Evolutionary conservation across 2,329 filamentous ascomycete species (phyloP), one percentile per base, ranked within the genome.

Genomic region (Colletotrichum sidae): DNA sequence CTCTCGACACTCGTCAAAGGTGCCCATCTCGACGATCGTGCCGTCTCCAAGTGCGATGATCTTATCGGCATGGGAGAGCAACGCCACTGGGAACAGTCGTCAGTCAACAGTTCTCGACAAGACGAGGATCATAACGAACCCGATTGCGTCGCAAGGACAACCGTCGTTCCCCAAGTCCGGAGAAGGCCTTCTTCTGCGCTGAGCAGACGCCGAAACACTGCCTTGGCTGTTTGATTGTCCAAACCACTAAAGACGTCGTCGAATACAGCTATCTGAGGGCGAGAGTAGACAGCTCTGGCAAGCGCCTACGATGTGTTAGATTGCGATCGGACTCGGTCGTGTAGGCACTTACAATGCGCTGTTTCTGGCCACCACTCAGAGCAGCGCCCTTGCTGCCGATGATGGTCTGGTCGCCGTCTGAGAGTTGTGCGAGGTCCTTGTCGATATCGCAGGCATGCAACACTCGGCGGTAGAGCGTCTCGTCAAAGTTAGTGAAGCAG

Each of bases 291-390:
- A 6, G 78, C 78, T 39, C 79, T 72, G 0, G 79, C 78, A 46
- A 81, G 61, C 3, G 79, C 71, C 77, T 79, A 13, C 12, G 51
- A 59, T 7, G 12, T 13, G 67, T 66, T 6, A 67, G 53, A 35
- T 9, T 17, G 3, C 33, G 12, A 10, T 25, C 25, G 25, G 25
- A 25, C 25, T 25, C 25, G 25, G 25, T 25, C 25, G 4, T 25
- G 25, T 25, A n/a, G 15, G 2, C 0, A 47, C 72, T 74, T 70
- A 74, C 77, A 8, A 83, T 72, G 11, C 80, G 76, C 55, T 81
- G 78, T 65, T 78, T 80, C 67, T 85, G 83, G 0, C 82, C 82
- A 8, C 83, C 83, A 4, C 80, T 83, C 0, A 85, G 72, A 4
- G 76, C 78, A 54, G 82, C 74, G 0, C 83, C 82, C 41, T 80